phyloP scores from a whole-genome alignment of 2,329 filamentous ascomycete species.

The Aspergillus arachidicola region DNA sequence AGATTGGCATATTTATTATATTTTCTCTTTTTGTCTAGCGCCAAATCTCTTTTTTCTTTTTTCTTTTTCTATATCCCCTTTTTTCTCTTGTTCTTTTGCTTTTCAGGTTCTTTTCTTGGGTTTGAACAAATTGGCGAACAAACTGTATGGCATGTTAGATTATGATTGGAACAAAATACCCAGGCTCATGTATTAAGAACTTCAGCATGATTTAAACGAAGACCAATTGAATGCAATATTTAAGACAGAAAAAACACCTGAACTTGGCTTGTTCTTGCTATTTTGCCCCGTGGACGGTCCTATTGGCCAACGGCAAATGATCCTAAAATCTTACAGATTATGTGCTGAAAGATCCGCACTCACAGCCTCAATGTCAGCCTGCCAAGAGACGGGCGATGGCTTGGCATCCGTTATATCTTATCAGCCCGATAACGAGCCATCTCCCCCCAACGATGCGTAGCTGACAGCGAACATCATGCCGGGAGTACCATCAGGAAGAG shows the following conservation, averaged over 20 bases:
- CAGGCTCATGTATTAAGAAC: not conserved
- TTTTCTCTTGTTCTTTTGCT: too few relatives aligned
- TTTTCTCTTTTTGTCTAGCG: not conserved
- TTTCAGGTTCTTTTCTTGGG: too few relatives aligned
- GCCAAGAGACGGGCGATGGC: not conserved
- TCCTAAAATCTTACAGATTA: not conserved
- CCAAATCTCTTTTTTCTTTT: too few relatives aligned
- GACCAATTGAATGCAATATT: not conserved
- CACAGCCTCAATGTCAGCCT: slow-evolving; percentile 11
- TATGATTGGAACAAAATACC: not conserved
- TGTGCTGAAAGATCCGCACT: not conserved
- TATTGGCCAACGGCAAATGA: not conserved
- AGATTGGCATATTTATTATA: not conserved
- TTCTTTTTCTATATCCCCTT: too few relatives aligned
- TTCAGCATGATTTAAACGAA: not conserved
- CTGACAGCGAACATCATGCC: slow-evolving; percentile 42
- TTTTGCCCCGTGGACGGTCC: not conserved
- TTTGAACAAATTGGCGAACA: not conserved
- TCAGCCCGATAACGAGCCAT: not conserved
- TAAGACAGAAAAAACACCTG: not conserved
- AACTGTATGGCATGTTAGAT: not conserved
- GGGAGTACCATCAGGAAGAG: slow-evolving; percentile 54
- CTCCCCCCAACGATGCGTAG: not conserved
- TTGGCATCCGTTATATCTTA: slow-evolving; percentile 1
- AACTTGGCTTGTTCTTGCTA: not conserved